Evolutionary conservation across 768 basidiomycete species (phyloP).

Genomic region (Podaxis sp.): DNA sequence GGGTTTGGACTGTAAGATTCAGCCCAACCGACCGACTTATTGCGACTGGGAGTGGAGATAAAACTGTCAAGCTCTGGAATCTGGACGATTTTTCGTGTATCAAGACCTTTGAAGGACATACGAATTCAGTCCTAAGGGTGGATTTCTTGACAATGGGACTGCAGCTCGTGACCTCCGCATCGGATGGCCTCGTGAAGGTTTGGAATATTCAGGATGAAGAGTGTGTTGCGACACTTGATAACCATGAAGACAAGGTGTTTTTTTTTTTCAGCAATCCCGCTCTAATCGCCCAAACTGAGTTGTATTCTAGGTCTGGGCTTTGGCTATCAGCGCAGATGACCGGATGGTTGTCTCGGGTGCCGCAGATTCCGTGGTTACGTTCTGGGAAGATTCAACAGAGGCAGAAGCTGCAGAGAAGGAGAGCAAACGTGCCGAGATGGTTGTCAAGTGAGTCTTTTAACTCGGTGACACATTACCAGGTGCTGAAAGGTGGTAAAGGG

Average conservation of each 20-base stretch:
- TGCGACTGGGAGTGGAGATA: slow-evolving; percentile 94
- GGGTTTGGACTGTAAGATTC: slow-evolving; percentile 94
- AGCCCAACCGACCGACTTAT: slow-evolving; percentile 78
- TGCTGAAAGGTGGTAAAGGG: slow-evolving; percentile 48
- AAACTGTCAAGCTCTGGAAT: slow-evolving; percentile 92
- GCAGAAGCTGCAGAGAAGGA: slow-evolving; percentile 77
- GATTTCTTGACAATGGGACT: slow-evolving; percentile 82
- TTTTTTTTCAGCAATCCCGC: background rate
- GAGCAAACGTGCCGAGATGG: slow-evolving; percentile 64
- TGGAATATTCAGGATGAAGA: slow-evolving; percentile 92
- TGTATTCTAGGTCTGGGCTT: slow-evolving; percentile 86
- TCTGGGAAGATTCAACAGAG: slow-evolving; percentile 95
- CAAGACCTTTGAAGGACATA: slow-evolving; percentile 97
- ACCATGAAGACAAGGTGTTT: slow-evolving; percentile 94
- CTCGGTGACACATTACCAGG: background rate
- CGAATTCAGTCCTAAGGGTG: slow-evolving; percentile 92
- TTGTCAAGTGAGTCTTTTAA: slow-evolving; percentile 65
- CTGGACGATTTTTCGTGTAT: slow-evolving; percentile 91
- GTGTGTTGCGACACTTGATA: slow-evolving; percentile 87
- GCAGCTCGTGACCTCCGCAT: slow-evolving; percentile 88
- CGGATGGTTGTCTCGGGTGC: slow-evolving; percentile 87
- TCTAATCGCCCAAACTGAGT: background rate
- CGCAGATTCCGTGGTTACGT: slow-evolving; percentile 93
- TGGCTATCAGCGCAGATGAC: slow-evolving; percentile 81
- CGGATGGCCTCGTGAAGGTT: slow-evolving; percentile 93